Percentiles rank a stretch among this genome's conserved stretches.
These are phyloP conservation scores for Metarhizium guizhouense DNA, from an alignment of 2,329 filamentous ascomycete species.

Conservation along the genomic window DNA sequence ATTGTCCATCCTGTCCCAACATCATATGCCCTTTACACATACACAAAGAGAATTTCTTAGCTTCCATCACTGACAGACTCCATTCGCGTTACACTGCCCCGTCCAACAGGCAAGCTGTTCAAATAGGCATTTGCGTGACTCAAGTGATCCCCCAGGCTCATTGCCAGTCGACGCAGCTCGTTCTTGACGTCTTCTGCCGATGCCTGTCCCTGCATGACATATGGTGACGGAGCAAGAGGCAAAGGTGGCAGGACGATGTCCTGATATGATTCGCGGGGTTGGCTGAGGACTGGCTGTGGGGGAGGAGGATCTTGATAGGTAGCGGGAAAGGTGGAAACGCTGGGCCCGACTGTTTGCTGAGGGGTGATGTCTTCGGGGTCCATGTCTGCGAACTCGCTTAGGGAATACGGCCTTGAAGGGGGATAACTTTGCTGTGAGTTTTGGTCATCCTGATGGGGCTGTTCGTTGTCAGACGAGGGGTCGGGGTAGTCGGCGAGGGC, in stretches of 20 bases:
- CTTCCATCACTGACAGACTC: slow-evolving; percentile 4
- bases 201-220: slow-evolving; percentile 46
- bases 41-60: neutral
- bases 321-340: slow-evolving; percentile 3
- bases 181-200: slow-evolving; percentile 41
- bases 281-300: slow-evolving; percentile 11
- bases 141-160: slow-evolving; percentile 40
- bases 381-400: slow-evolving; percentile 32
- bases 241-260: slow-evolving; percentile 24
- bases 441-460: slow-evolving; percentile 7
- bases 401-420: slow-evolving; percentile 24
- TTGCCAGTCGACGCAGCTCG: slow-evolving; percentile 40
- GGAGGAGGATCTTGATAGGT: slow-evolving; percentile 10
- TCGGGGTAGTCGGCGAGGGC: slow-evolving; percentile 21
- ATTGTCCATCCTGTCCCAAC: neutral
- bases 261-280: slow-evolving; percentile 8
- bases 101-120: slow-evolving; percentile 28
- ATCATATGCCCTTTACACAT: neutral
- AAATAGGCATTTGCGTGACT: slow-evolving; percentile 36
- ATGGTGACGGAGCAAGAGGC: slow-evolving; percentile 37
- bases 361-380: slow-evolving; percentile 28
- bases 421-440: slow-evolving; percentile 8
- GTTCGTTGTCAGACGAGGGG: slow-evolving; percentile 7
- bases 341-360: slow-evolving; percentile 19
- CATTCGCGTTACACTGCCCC: slow-evolving; percentile 21